Conservation (phyloP, 1,139 yeast species). For the Pichia sp. region DNA sequence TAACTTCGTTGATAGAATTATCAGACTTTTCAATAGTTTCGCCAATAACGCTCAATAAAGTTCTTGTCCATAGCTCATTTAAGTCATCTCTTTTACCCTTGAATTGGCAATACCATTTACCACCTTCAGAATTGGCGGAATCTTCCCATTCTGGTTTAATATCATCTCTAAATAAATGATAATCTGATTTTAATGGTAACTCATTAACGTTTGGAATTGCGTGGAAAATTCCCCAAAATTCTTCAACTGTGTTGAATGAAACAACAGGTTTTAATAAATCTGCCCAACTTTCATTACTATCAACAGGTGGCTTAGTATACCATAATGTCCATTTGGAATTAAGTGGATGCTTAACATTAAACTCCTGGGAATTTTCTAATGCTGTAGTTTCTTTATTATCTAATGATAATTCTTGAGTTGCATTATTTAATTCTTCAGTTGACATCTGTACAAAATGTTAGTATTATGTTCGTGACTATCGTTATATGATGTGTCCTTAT, state of each 20-base stretch:
- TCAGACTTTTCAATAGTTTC: conserved; percentile 90
- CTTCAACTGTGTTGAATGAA: conserved; percentile 88
- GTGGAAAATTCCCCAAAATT: conserved; percentile 97
- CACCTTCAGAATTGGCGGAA: conserved; percentile 78
- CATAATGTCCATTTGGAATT: conserved; percentile 94
- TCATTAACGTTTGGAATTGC: conserved; percentile 90
- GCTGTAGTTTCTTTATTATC: conserved; percentile 43
- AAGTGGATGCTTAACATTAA: conserved; percentile 82
- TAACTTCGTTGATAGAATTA: conserved; percentile 55
- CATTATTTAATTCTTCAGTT: conserved; percentile 45
- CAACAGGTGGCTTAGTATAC: conserved; percentile 92
- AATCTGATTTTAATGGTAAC: conserved; percentile 87
- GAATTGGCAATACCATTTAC: conserved; percentile 86
- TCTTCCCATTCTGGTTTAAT: conserved; percentile 99
- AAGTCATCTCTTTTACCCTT: conserved; percentile 57
- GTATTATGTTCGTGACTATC: not conserved
- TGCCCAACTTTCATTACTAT: conserved; percentile 80
- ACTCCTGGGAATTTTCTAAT: conserved; percentile 61
- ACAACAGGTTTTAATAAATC: conserved; percentile 91
- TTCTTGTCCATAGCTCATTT: conserved; percentile 91
- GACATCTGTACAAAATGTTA: conserved; percentile 25
- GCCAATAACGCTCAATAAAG: conserved; percentile 87
- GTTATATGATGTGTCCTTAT: not conserved
- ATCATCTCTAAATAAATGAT: conserved; percentile 91
- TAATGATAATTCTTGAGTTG: conserved; percentile 49